Base-by-base conservation (phyloP, 2,329 filamentous ascomycete species). In the Pestalotiopsis sp. region DNA sequence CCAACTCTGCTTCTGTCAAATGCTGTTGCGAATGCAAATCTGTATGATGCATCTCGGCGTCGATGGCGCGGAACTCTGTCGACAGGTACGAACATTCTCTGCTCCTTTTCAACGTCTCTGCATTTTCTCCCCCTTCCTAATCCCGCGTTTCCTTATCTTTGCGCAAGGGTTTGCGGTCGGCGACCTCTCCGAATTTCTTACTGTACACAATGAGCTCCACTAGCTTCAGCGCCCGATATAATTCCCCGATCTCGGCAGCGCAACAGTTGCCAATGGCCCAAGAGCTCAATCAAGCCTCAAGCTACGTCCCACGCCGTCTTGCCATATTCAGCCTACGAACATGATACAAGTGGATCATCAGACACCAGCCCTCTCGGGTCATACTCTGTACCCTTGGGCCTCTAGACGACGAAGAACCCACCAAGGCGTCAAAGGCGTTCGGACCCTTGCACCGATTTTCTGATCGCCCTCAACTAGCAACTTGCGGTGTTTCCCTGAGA, bases 391-490 rank as follows among this genome's bases (percentile, higher is more conserved):
- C n/a, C 25, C 61, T 36, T 36, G 31, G 31, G 31, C 31, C 31
- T 36, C 31, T 36, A 7, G 31, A 9, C 31, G 31, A 36, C 31
- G 17, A 52, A 6, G 17, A 52, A 52, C 17, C 45, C 45, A 52
- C 45, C 45, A 17, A 52, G 20, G 45, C 20, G 45, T 52, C 14
- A n/a, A n/a, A 9, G 45, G 41, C 61, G 20, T 38, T 23, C n/a
- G 45, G 63, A 65, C 63, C 63, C 63, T 65, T 14, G 63, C 45
- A 55, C 45, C 49, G 41, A 49, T 57, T 65, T 58, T 57, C 49
- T 65, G 63, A 65, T 55, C 49, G 25, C 45, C 20, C 39, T 65
- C 17, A 25, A 65, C 63, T 65, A 58, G 63, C 25, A 58, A 49
- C 41, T 57, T 65, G 63, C 63, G 41, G 63, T 57, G 63, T 65